Conservation (phyloP, 1,284 basidiomycete species). For the Trametes sp. region DNA sequence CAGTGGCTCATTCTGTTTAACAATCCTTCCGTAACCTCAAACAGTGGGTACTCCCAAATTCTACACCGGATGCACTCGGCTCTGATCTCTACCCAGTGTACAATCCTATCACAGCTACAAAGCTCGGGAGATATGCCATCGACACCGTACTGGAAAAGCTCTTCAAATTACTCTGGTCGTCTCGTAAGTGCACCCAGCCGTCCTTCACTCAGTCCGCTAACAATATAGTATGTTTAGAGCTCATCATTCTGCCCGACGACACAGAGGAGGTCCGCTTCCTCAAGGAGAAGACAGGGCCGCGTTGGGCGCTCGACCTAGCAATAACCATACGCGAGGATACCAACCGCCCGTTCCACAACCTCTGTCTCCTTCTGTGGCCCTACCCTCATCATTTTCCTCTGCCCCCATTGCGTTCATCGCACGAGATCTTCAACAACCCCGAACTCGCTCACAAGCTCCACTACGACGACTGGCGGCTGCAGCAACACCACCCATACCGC, state of each 20-base stretch:
- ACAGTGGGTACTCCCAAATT: too few species aligned
- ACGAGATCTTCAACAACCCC: not conserved
- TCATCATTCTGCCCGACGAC: not conserved
- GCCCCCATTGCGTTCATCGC: not conserved
- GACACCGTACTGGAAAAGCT: too few species aligned
- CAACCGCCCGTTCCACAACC: not conserved
- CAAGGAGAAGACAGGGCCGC: not conserved
- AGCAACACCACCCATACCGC: not conserved
- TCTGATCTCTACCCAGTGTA: too few species aligned
- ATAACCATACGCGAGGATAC: not conserved
- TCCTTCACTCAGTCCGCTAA: too few species aligned
- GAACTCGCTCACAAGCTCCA: not conserved
- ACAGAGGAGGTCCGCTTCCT: not conserved
- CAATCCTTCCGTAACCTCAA: too few species aligned
- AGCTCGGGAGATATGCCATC: too few species aligned
- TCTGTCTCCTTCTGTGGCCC: not conserved
- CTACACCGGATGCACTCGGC: too few species aligned
- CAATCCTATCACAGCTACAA: too few species aligned
- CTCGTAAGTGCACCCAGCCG: too few species aligned
- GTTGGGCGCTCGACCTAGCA: not conserved
- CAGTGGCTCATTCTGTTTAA: too few species aligned
- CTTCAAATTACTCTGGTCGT: not conserved
- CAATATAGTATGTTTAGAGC: not conserved
- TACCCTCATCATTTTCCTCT: not conserved
- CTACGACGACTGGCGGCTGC: not conserved